Conservation (phyloP, 257 asterid genomes). For the Ilex asprella region DNA sequence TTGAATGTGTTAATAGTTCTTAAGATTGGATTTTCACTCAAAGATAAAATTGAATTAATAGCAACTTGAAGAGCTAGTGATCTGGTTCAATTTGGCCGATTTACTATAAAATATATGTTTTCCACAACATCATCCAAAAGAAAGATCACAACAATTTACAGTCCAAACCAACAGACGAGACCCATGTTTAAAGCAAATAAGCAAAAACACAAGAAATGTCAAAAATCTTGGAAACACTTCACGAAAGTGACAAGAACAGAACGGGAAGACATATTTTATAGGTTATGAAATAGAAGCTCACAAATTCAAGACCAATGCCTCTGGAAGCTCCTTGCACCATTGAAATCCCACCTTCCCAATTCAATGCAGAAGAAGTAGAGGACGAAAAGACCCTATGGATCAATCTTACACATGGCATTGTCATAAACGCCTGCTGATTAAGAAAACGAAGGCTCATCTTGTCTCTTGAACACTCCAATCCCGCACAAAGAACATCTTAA, state of each 20-base stretch:
- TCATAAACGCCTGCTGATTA: slow-evolving; percentile 21
- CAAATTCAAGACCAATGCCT: slow-evolving; percentile 95
- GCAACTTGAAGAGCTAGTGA: too few species aligned
- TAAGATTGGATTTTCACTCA: too few species aligned
- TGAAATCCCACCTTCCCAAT: slow-evolving; percentile 63
- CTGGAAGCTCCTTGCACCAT: slow-evolving; percentile 99
- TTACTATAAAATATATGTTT: too few species aligned
- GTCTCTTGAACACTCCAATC: not conserved
- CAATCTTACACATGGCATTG: slow-evolving; percentile 25
- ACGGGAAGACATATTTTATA: slow-evolving; percentile 1
- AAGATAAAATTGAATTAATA: too few species aligned
- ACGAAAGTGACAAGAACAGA: not conserved
- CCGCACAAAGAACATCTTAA: too few species aligned
- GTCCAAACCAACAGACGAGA: not conserved
- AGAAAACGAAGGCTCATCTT: slow-evolving; percentile 39
- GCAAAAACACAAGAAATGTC: not conserved
- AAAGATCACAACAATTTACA: not conserved
- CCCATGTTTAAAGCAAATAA: not conserved
- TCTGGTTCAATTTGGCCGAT: too few species aligned
- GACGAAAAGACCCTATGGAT: slow-evolving; percentile 23
- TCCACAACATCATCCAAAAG: not conserved
- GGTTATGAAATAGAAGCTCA: slow-evolving; percentile 25
- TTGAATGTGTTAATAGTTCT: too few species aligned
- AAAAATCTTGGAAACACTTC: not conserved
- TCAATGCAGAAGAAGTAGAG: slow-evolving; percentile 28